Conservation (phyloP, 306 rosid genomes). For the Urtica urens region DNA sequence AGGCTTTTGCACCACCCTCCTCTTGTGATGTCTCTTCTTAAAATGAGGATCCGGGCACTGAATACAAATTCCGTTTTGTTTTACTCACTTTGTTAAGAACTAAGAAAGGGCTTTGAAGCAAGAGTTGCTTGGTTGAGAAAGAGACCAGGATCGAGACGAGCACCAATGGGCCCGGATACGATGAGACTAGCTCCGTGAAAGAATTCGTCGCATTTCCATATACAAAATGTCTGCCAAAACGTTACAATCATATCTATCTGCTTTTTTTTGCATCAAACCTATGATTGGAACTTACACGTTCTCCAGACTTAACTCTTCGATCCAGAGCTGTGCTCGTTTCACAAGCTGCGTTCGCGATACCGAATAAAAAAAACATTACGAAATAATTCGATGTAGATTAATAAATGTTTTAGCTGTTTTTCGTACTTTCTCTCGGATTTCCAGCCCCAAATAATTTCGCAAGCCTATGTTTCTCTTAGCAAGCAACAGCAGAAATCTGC, state of each 20-base stretch:
- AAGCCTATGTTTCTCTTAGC: constrained; percentile 51
- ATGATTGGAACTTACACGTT: constrained; percentile 49
- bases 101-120: too few relatives aligned
- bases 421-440: constrained; percentile 66
- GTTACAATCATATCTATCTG: constrained; percentile 12
- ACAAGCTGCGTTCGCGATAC: constrained; percentile 71
- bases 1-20: constrained; percentile 80
- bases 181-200: constrained; percentile 50
- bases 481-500: constrained; percentile 81
- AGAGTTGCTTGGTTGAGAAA: constrained; percentile 11
- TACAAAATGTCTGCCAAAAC: constrained; percentile 61
- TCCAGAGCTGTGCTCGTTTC: constrained; percentile 74
- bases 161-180: constrained; percentile 73
- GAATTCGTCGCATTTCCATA: constrained; percentile 79
- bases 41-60: constrained; percentile 99
- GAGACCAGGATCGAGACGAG: constrained; percentile 83
- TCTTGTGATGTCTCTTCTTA: constrained; percentile 76
- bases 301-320: constrained; percentile 58
- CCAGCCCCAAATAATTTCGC: constrained; percentile 77
- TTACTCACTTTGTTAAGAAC: too few relatives aligned
- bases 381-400: not conserved
- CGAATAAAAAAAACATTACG: constrained; percentile 5
- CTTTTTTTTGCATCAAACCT: constrained; percentile 12
- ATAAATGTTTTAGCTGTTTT: not conserved
- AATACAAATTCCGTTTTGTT: constrained; percentile 8